Percentiles rank a stretch among this genome's conserved stretches.
These are phyloP conservation scores for Rubus parviflorus DNA, from an alignment of 306 rosid species.

Conservation along the genomic window DNA sequence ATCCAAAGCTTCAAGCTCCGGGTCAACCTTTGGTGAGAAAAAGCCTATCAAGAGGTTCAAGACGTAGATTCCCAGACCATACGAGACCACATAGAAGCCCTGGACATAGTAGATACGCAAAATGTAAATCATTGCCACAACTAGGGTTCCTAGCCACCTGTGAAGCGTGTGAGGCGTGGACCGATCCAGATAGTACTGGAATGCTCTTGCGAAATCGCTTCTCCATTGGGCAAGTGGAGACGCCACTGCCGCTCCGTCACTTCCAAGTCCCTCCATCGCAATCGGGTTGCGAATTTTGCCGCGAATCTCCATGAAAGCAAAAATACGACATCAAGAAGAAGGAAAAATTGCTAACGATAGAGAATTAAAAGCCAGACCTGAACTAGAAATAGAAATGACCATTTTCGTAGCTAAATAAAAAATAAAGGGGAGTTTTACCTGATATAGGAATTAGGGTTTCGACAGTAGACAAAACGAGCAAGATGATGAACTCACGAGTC, in stretches of 20 bases:
- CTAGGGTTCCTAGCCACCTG: slow-evolving; percentile 41
- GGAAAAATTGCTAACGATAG: not conserved
- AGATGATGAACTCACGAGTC: slow-evolving; percentile 14
- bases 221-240: slow-evolving; percentile 16
- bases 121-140: slow-evolving; percentile 36
- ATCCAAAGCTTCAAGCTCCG: slow-evolving; percentile 49
- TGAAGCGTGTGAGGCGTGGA: slow-evolving; percentile 30
- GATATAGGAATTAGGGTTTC: slow-evolving; percentile 14
- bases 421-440: not conserved
- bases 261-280: slow-evolving; percentile 19
- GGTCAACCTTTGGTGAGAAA: slow-evolving; percentile 67
- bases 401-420: not conserved
- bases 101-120: slow-evolving; percentile 58
- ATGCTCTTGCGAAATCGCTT: slow-evolving; percentile 30
- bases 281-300: not conserved
- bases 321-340: not conserved
- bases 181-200: slow-evolving; percentile 70
- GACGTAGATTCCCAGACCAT: slow-evolving; percentile 63
- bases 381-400: not conserved
- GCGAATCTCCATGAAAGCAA: not conserved
- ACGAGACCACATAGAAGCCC: slow-evolving; percentile 63
- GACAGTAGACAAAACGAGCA: not conserved
- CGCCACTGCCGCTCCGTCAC: slow-evolving; percentile 4
- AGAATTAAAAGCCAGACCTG: not conserved
- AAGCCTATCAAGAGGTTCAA: slow-evolving; percentile 70